A percentile compares a stretch with the other conserved stretches of the same genome.
Conservation (phyloP, 2,329 filamentous ascomycete species). For the Sordariomycetes sp. region DNA sequence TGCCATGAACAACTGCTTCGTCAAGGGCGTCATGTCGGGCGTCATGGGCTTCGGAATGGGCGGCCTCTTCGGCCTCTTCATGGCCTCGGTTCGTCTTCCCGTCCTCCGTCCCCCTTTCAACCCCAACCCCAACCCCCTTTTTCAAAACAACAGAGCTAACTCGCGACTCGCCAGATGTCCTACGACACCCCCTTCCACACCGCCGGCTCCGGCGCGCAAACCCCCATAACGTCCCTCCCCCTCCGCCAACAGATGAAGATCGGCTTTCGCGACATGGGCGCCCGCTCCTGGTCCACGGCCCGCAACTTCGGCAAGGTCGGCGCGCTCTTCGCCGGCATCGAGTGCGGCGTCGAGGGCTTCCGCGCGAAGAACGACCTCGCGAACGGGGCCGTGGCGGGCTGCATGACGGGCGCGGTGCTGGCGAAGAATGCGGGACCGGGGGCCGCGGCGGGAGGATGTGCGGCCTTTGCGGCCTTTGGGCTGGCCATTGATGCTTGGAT, state of each 20-base stretch:
- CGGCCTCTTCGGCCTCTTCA: conserved; percentile 91
- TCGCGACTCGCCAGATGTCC: conserved; percentile 56
- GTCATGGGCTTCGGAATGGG: conserved; percentile 91
- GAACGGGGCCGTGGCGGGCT: conserved; percentile 81
- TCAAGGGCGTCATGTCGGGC: conserved; percentile 80
- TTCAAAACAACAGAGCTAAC: conserved; percentile 2
- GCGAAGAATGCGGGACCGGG: conserved; percentile 81
- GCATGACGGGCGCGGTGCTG: conserved; percentile 79
- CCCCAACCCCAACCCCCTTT: neutral
- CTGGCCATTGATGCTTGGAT: conserved; percentile 88
- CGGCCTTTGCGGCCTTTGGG: conserved; percentile 86
- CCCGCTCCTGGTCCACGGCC: conserved; percentile 66
- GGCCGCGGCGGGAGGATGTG: conserved; percentile 76
- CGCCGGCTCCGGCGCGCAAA: conserved; percentile 18
- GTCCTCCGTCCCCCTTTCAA: conserved; percentile 1
- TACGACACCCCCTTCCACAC: conserved; percentile 83
- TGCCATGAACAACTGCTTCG: conserved; percentile 83
- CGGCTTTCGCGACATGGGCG: conserved; percentile 93
- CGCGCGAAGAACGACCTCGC: conserved; percentile 86
- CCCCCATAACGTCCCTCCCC: conserved; percentile 50
- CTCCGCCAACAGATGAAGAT: conserved; percentile 68
- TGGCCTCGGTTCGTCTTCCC: conserved; percentile 66
- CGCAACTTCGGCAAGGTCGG: conserved; percentile 95
- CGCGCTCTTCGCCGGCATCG: conserved; percentile 79
- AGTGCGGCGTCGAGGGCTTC: conserved; percentile 88